phyloP scores from a whole-genome alignment of 225 moss, liverwort and hornwort species.

The Ulota crispa region DNA sequence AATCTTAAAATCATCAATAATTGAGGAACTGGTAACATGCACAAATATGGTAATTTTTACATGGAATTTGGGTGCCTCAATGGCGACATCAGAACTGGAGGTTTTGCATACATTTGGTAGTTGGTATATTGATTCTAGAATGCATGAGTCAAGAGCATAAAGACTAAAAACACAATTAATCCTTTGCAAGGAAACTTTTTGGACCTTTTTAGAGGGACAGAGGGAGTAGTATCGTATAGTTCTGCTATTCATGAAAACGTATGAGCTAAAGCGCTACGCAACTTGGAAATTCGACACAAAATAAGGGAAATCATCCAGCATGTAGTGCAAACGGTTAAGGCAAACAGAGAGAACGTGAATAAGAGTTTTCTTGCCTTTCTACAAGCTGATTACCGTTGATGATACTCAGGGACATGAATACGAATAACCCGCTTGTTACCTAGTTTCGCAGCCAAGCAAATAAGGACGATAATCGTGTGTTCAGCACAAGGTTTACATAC shows the following conservation, averaged over 20 bases:
- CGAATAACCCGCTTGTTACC: constrained; percentile 73
- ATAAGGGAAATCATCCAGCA: background rate
- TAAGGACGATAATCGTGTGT: background rate
- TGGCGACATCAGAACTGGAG: no score
- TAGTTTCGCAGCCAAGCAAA: constrained; percentile 25
- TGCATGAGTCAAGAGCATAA: no score
- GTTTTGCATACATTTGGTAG: no score
- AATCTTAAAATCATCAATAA: no score
- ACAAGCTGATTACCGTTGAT: constrained; percentile 72
- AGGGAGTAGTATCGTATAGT: background rate
- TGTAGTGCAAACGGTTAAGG: background rate
- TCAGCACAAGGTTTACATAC: background rate
- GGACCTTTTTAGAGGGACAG: no score
- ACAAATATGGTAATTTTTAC: no score
- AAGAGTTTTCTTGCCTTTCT: constrained; percentile 47
- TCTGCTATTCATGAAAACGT: background rate
- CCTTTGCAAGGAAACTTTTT: no score
- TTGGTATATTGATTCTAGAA: no score
- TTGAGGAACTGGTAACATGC: no score
- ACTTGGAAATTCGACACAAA: background rate
- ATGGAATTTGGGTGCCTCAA: no score
- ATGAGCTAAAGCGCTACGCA: background rate
- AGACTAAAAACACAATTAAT: no score
- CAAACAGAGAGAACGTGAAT: background rate
- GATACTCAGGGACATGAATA: constrained; percentile 75